A percentile compares a stretch with the other conserved stretches of the same genome.
These are phyloP conservation scores for Candida glaebosa DNA, from an alignment of 805 yeast genomes.

Conservation along the genomic window DNA sequence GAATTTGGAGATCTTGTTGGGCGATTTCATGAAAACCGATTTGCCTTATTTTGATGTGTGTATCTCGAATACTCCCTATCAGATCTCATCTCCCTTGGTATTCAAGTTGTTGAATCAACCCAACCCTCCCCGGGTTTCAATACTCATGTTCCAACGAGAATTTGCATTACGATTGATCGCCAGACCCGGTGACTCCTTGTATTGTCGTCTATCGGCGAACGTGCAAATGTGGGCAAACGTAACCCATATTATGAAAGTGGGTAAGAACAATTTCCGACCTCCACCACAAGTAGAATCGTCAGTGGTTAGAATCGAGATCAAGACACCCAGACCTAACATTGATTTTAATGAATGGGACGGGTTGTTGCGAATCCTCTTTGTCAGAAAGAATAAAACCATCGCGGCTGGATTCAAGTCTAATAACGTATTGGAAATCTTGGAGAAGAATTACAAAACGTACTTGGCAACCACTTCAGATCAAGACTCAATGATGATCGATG, in stretches of 20 bases:
- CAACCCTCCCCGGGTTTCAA: slow-evolving; percentile 89
- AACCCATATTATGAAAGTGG: slow-evolving; percentile 97
- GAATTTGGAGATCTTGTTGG: slow-evolving; percentile 85
- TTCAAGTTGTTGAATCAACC: slow-evolving; percentile 90
- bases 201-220: slow-evolving; percentile 91
- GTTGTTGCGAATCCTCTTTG: slow-evolving; percentile 82
- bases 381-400: slow-evolving; percentile 88
- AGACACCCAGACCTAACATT: slow-evolving; percentile 88
- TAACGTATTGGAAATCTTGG: slow-evolving; percentile 76
- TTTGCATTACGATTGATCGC: slow-evolving; percentile 92
- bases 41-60: slow-evolving; percentile 94
- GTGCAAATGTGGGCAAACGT: slow-evolving; percentile 99
- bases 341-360: slow-evolving; percentile 98
- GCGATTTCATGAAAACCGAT: slow-evolving; percentile 95
- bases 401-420: slow-evolving; percentile 87
- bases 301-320: slow-evolving; percentile 90
- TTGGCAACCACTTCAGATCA: slow-evolving; percentile 50
- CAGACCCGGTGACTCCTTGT: slow-evolving; percentile 91
- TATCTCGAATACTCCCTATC: slow-evolving; percentile 96
- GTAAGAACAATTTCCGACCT: slow-evolving; percentile 93
- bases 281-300: slow-evolving; percentile 98
- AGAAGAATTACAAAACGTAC: slow-evolving; percentile 81
- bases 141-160: slow-evolving; percentile 97
- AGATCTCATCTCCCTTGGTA: slow-evolving; percentile 93
- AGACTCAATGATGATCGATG: slow-evolving; percentile 41